These are phyloP conservation scores for Kwoniella dejecticola DNA, from an alignment of 768 basidiomycete species.

Conservation along the genomic window DNA sequence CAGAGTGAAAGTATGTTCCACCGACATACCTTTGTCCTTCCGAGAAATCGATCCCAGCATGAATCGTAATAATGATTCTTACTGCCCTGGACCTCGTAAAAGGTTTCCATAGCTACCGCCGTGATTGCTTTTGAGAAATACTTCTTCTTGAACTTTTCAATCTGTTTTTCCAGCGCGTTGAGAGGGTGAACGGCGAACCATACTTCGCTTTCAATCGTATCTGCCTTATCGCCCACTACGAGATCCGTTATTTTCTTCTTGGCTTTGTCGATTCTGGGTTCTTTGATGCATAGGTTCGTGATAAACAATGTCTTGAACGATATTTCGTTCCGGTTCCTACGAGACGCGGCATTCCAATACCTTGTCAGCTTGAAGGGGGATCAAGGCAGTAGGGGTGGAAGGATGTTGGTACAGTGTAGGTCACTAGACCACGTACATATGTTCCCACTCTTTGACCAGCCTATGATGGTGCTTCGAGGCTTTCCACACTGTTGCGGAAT, in stretches of 20 bases:
- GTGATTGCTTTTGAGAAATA: slow-evolving; percentile 16
- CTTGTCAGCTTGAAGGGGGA: slow-evolving; percentile 11
- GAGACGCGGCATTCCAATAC: too few relatives aligned
- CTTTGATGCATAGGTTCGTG: slow-evolving; percentile 31
- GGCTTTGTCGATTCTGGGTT: neutral
- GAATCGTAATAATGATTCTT: slow-evolving; percentile 11
- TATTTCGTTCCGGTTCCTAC: slow-evolving; percentile 42
- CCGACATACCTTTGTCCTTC: slow-evolving; percentile 6
- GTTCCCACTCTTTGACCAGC: slow-evolving; percentile 21
- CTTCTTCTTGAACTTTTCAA: slow-evolving; percentile 26
- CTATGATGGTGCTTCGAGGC: slow-evolving; percentile 18
- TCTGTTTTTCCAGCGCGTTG: slow-evolving; percentile 16
- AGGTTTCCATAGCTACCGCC: slow-evolving; percentile 21
- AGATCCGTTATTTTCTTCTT: slow-evolving; percentile 7
- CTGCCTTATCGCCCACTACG: slow-evolving; percentile 7
- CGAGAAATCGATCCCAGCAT: slow-evolving; percentile 9
- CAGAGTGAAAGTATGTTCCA: too few relatives aligned
- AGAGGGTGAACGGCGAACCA: slow-evolving; percentile 23
- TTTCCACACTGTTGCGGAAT: slow-evolving; percentile 13
- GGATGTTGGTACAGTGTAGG: too few relatives aligned
- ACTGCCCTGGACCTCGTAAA: slow-evolving; percentile 7
- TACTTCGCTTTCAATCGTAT: neutral
- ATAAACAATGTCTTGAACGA: slow-evolving; percentile 44
- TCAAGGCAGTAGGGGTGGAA: too few relatives aligned
- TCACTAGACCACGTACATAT: too few relatives aligned